Base-by-base conservation (phyloP, 805 yeast genomes). In the Lachancea sp. region DNA sequence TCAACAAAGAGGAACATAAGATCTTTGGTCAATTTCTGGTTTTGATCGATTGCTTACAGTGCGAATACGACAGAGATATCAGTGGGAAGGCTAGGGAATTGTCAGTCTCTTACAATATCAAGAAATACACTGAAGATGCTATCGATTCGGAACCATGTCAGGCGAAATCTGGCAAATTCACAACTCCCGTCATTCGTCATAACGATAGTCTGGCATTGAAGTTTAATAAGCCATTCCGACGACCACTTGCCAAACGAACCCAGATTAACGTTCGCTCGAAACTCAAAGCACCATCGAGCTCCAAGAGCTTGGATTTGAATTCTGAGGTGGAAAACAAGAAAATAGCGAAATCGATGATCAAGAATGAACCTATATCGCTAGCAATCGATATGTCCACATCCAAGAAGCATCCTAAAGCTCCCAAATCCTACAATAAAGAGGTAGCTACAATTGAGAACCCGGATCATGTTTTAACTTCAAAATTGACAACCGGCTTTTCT, bases 201-300 rank as follows among this genome's bases (percentile, higher is more conserved):
- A 30, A 31, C 15, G 41, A 42, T 20, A 42, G 47, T n/a, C 37
- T 62, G 17, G 62, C 62, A 5, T 43, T 62, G 10, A 56, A 52
- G 35, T 51, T 58, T 42, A 59, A 60, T 39, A 52, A 42, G 44
- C 67, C 65, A 12, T 62, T 62, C 38, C 59, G 52, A 38, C 55
- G 57, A 19, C 66, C 66, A 16, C 35, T 9, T 16, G 32, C 16
- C 9, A 17, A 26, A 17, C 16, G 16, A 7, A 6, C 18, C 9
- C 17, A 25, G n/a, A 18, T 7, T 6, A 27, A 25, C 3, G 27
- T 19, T 2, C 27, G 7, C 3, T 4, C 5, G 26, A 35, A 35
- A 17, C 20, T 18, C 15, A 10, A n/a, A 35, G 38, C 18, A 35
- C 15, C 13, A 5, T 3, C 13, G 31, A 13, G 15, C 13, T 13